phyloP scores from a whole-genome alignment of 176 grass and related monocot species.

The Carex cristatella region DNA sequence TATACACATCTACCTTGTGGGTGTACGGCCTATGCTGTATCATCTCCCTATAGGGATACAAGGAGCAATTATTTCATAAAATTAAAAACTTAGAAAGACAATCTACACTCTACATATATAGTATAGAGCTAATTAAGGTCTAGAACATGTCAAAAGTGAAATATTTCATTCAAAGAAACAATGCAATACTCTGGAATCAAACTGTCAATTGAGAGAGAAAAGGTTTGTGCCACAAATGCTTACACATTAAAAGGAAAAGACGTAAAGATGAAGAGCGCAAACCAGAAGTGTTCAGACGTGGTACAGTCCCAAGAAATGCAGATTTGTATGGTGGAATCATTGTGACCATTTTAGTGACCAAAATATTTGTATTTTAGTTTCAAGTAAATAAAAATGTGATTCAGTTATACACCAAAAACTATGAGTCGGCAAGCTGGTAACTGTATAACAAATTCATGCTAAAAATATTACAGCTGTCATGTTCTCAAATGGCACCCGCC shows the following conservation, averaged over 20 bases:
- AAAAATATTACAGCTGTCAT: slow-evolving; percentile 49
- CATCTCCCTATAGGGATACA: slow-evolving; percentile 49
- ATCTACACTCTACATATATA: too few species aligned
- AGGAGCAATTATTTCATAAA: background rate
- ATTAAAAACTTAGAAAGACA: background rate
- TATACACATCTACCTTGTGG: slow-evolving; percentile 74
- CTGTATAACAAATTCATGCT: too few species aligned
- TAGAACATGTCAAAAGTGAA: too few species aligned
- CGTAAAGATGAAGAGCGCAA: too few species aligned
- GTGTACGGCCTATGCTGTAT: slow-evolving; percentile 81
- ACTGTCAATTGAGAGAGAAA: too few species aligned
- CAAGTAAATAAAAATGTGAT: background rate
- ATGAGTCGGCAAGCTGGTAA: too few species aligned
- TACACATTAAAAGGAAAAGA: too few species aligned
- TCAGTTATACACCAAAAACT: background rate
- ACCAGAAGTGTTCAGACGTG: too few species aligned
- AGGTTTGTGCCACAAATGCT: too few species aligned
- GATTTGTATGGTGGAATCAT: background rate
- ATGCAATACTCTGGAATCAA: too few species aligned
- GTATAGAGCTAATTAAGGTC: too few species aligned
- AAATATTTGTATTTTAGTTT: background rate
- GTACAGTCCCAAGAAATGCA: background rate
- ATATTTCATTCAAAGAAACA: too few species aligned
- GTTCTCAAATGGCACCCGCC: slow-evolving; percentile 62
- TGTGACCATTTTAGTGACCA: background rate